Conservation (phyloP, 371 early-diverging fungal genomes). For the Apophysomyces elegans region DNA sequence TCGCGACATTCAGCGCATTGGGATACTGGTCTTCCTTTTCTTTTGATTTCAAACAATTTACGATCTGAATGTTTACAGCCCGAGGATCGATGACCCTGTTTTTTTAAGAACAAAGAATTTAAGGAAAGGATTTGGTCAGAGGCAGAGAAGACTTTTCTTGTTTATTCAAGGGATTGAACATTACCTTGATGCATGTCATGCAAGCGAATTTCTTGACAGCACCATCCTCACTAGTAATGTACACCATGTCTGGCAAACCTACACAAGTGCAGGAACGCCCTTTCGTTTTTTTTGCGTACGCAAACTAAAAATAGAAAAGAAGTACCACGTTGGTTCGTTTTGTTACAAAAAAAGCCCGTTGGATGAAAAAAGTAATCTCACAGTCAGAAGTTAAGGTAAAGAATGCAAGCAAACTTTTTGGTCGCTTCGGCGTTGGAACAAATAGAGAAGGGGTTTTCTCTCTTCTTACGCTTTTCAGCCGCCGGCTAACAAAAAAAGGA, state of each 20-base stretch:
- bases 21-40: constrained; percentile 79
- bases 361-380: neutral
- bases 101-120: too few relatives aligned
- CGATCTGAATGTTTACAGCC: constrained; percentile 65
- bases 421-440: neutral
- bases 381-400: neutral
- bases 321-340: constrained; percentile 28
- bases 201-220: constrained; percentile 46
- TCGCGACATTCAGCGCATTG: constrained; percentile 78
- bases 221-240: constrained; percentile 40
- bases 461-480: neutral
- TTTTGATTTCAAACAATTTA: constrained; percentile 67
- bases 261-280: constrained; percentile 4
- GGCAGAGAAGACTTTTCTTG: too few relatives aligned
- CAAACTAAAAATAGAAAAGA: constrained; percentile 24
- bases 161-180: too few relatives aligned
- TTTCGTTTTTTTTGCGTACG: neutral
- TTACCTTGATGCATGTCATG: constrained; percentile 50
- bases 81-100: constrained; percentile 68
- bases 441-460: neutral
- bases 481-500: too few relatives aligned
- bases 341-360: neutral
- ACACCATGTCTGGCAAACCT: constrained; percentile 28
- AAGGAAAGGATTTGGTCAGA: too few relatives aligned
- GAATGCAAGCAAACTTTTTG: too few relatives aligned